Evolutionary conservation across 768 basidiomycete genomes (phyloP).

Genomic region (Rhodocollybia butyracea): DNA sequence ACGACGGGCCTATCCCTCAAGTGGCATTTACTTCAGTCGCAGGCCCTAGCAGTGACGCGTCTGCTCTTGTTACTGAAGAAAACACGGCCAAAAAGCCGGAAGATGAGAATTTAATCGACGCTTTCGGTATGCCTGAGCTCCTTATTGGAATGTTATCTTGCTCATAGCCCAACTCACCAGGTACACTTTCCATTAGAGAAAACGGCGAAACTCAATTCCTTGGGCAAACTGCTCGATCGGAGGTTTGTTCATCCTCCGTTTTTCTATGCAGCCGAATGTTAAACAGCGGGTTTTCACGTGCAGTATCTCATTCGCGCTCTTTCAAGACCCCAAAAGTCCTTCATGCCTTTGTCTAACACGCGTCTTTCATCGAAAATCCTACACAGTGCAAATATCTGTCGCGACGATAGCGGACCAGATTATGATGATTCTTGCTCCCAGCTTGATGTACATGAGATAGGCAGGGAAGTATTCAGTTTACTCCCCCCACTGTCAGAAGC

Average conservation of each 20-base stretch:
- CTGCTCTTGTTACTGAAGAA: too few species aligned
- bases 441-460: constrained; percentile 25
- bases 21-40: background rate
- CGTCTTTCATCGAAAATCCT: constrained; percentile 32
- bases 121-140: constrained; percentile 35
- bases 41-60: background rate
- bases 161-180: constrained; percentile 31
- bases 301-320: constrained; percentile 54
- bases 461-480: constrained; percentile 39
- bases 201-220: constrained; percentile 54
- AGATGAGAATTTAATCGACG: constrained; percentile 43
- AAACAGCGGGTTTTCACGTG: background rate
- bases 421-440: constrained; percentile 15
- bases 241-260: constrained; percentile 39
- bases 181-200: constrained; percentile 55
- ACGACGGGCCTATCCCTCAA: background rate
- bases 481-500: constrained; percentile 62
- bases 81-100: constrained; percentile 19
- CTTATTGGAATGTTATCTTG: background rate
- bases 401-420: constrained; percentile 26
- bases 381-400: constrained; percentile 24
- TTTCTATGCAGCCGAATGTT: constrained; percentile 3
- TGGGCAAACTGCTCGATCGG: constrained; percentile 64
- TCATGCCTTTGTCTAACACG: constrained; percentile 8
- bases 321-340: constrained; percentile 14